These are phyloP conservation scores for Solidago caesia DNA, from an alignment of 129 eudicot genomes.

Conservation along the genomic window DNA sequence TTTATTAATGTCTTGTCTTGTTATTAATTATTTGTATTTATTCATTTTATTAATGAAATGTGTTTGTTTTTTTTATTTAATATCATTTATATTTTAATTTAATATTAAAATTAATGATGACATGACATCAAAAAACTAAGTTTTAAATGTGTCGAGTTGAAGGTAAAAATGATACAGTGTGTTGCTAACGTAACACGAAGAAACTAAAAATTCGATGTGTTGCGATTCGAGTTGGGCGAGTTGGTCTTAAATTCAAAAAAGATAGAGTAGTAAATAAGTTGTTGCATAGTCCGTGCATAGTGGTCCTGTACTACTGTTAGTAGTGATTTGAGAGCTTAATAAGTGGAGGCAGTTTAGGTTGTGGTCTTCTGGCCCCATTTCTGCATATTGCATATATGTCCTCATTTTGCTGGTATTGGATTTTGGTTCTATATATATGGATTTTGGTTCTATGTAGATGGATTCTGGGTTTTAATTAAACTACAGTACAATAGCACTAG, in stretches of 20 bases:
- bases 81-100: too few relatives aligned
- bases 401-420: background rate
- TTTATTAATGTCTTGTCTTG: too few relatives aligned
- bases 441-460: background rate
- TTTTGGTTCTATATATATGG: background rate
- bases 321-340: background rate
- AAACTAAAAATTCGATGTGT: too few relatives aligned
- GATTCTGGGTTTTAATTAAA: background rate
- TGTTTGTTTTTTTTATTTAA: too few relatives aligned
- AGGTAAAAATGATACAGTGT: too few relatives aligned
- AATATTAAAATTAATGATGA: too few relatives aligned
- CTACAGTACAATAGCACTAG: background rate
- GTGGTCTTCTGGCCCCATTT: background rate
- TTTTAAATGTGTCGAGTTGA: too few relatives aligned
- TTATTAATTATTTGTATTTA: too few relatives aligned
- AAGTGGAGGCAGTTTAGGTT: background rate
- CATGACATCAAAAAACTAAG: too few relatives aligned
- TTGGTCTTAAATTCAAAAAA: background rate
- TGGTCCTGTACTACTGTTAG: background rate
- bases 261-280: background rate
- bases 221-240: too few relatives aligned
- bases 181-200: too few relatives aligned
- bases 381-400: slow-evolving; percentile 1
- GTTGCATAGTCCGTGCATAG: background rate
- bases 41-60: too few relatives aligned